These are phyloP conservation scores for Cercospora sp. DNA, from an alignment of 2,329 filamentous ascomycete genomes.

Conservation along the genomic window DNA sequence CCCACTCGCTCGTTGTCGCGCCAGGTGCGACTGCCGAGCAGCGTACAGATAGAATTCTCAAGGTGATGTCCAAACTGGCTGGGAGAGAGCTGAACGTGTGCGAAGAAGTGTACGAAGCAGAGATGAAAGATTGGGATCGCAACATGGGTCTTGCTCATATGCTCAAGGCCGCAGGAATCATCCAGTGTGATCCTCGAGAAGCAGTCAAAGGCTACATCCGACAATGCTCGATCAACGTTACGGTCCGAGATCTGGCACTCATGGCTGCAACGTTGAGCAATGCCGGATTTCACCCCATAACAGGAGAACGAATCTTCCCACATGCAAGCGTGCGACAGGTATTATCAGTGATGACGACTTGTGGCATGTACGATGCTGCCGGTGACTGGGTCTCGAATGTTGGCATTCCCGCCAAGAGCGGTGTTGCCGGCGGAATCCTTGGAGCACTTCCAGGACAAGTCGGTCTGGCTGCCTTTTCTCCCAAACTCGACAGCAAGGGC, in stretches of 20 bases:
- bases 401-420: constrained; percentile 45
- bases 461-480: constrained; percentile 28
- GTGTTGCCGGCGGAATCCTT: constrained; percentile 31
- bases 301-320: constrained; percentile 40
- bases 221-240: constrained; percentile 47
- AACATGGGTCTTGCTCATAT: constrained; percentile 41
- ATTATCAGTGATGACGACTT: constrained; percentile 47
- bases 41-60: constrained; percentile 42
- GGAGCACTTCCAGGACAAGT: constrained; percentile 30
- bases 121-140: constrained; percentile 38
- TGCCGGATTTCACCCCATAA: constrained; percentile 41
- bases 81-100: constrained; percentile 37
- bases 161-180: constrained; percentile 46
- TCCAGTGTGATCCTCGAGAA: constrained; percentile 40
- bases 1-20: constrained; percentile 27
- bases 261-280: constrained; percentile 46
- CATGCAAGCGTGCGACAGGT: constrained; percentile 44
- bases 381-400: constrained; percentile 45
- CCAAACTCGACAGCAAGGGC: constrained; percentile 28
- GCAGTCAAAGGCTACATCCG: constrained; percentile 45
- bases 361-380: constrained; percentile 47
- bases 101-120: constrained; percentile 44
- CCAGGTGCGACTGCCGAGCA: constrained; percentile 39
- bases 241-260: constrained; percentile 44
- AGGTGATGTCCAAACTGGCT: constrained; percentile 40